Base-by-base conservation (phyloP, 2,329 filamentous ascomycete genomes). In the Alternaria brassicae region DNA sequence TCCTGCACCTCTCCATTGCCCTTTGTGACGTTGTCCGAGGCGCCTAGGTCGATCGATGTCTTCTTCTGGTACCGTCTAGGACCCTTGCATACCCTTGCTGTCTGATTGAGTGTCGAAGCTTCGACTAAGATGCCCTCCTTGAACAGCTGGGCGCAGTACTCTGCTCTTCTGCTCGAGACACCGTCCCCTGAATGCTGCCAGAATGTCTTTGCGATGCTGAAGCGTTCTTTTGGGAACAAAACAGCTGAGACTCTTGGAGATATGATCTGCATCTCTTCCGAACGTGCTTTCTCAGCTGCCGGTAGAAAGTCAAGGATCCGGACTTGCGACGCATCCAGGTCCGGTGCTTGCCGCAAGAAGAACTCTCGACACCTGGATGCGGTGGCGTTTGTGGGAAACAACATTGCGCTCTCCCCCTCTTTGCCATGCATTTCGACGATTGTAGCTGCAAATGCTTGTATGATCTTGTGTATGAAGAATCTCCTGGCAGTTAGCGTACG, bases 151-250 rank as follows among this genome's bases (percentile, higher is more conserved):
- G 93, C 88, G 73, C 91, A 97, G 77, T 96, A 97, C 74, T 97
- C 94, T 32, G 92, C 93, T 39, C 93, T 87, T 49, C 95, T 89
- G 75, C 93, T 97, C 0, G 93, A 97, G 13, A 97, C 84, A 15
- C 95, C 95, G 62, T 97, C 93, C 19, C 95, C 95, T 0, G 91
- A 91, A 77, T 99, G 95, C 77, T 98, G 95, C 95, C 95, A 99
- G 72, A 96, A 97, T 71, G 93, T 87, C 77, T 97, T 98, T n/a
- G 92, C 91, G 59, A 91, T 78, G 4, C 86, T 80, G 69, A 89
- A 93, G 17, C 87, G 80, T 12, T 88, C 85, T 44, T 85, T 81
- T 0, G 89, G 86, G 68, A 90, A 92, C 40, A 98, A 74, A 3
- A 97, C 88, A 23, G 81, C 82, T 6, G 78, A 82, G 3, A 84